Evolutionary conservation across 306 rosid genomes (phyloP).

Genomic region (Potentilla sterilis): DNA sequence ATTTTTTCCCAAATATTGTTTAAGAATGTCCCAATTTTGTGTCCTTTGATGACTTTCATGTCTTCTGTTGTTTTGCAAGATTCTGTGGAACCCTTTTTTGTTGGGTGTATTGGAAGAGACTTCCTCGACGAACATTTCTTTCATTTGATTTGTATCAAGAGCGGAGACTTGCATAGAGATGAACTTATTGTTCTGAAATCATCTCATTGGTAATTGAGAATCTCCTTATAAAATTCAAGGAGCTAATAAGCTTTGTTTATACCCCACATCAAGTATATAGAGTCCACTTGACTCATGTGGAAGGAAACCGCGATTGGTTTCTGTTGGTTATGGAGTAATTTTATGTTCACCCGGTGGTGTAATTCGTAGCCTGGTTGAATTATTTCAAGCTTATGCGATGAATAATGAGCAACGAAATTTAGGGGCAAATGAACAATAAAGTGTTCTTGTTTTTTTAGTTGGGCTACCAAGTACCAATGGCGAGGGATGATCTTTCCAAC

Average conservation of each 20-base stretch:
- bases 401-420: too few species aligned
- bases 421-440: too few species aligned
- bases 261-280: too few species aligned
- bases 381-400: too few species aligned
- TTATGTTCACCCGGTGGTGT: too few species aligned
- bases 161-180: not conserved
- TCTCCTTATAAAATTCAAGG: not conserved
- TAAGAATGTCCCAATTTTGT: not conserved
- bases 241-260: not conserved
- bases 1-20: not conserved
- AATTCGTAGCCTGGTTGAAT: too few species aligned
- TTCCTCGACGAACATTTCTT: not conserved
- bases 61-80: not conserved
- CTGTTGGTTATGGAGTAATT: not conserved
- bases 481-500: too few species aligned
- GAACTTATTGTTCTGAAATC: not conserved
- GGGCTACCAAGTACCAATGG: too few species aligned
- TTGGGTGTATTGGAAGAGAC: not conserved
- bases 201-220: not conserved
- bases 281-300: too few species aligned
- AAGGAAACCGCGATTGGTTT: too few species aligned
- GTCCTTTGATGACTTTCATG: not conserved
- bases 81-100: not conserved
- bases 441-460: too few species aligned
- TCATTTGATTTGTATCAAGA: not conserved